Percentiles rank a stretch among this genome's conserved stretches.
Conservation (phyloP, 106 monocot genomes). For the Cymbidium sinense region DNA sequence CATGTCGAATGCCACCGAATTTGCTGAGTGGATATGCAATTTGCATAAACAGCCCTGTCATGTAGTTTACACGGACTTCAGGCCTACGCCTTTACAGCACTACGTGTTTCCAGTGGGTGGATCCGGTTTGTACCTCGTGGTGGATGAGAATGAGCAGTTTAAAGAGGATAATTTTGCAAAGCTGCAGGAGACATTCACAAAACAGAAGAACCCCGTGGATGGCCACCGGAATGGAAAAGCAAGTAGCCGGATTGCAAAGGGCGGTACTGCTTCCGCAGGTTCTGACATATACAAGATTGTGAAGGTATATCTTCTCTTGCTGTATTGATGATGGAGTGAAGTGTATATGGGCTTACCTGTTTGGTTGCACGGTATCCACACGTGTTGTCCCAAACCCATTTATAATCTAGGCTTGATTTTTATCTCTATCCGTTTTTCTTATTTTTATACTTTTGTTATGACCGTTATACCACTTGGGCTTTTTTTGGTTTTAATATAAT, state of each 20-base stretch:
- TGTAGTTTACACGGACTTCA: conserved; percentile 97
- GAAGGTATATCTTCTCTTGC: conserved; percentile 46
- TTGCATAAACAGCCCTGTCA: conserved; percentile 97
- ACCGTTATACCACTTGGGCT: not conserved
- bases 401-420: not conserved
- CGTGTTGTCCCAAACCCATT: not conserved
- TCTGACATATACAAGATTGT: conserved; percentile 98
- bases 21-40: conserved; percentile 98
- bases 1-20: conserved; percentile 98
- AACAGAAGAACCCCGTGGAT: conserved; percentile 37
- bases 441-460: not conserved
- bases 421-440: not conserved
- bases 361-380: not conserved
- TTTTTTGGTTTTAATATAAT: no score
- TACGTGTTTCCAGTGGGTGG: conserved; percentile 94
- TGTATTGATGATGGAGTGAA: not conserved
- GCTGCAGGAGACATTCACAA: conserved; percentile 77
- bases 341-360: not conserved
- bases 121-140: conserved; percentile 85
- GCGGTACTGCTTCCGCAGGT: conserved; percentile 58
- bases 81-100: conserved; percentile 95
- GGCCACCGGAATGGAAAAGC: conserved; percentile 42
- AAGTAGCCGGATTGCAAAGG: conserved; percentile 68
- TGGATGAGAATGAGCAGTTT: conserved; percentile 96
- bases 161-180: conserved; percentile 85